Conservation (phyloP, 495 filamentous ascomycete species). For the Penicillium canescens region DNA sequence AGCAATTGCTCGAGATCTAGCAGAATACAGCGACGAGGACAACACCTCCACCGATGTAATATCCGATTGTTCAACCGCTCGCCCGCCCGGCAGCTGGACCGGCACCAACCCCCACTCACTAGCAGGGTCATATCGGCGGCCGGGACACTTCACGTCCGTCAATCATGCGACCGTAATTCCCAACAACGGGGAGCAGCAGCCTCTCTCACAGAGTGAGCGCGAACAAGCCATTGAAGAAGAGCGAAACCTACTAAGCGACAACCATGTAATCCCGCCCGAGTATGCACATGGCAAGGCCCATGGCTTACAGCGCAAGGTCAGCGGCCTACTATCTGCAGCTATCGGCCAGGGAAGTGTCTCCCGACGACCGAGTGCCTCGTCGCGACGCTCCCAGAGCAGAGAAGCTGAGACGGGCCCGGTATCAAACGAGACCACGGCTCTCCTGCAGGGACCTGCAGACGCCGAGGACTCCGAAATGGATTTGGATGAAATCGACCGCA, state of each 20-base stretch:
- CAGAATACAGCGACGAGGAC: slow-evolving; percentile 55
- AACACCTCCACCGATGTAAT: slow-evolving; percentile 41
- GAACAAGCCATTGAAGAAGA: slow-evolving; percentile 69
- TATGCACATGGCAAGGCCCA: slow-evolving; percentile 39
- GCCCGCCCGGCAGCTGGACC: slow-evolving; percentile 36
- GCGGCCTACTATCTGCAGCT: slow-evolving; percentile 25
- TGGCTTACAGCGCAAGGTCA: slow-evolving; percentile 29
- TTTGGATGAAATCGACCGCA: slow-evolving; percentile 47
- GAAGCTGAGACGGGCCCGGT: slow-evolving; percentile 9
- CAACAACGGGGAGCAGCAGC: slow-evolving; percentile 44
- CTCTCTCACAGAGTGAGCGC: slow-evolving; percentile 60
- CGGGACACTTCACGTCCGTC: slow-evolving; percentile 63
- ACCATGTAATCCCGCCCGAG: slow-evolving; percentile 69
- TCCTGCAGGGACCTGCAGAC: slow-evolving; percentile 38
- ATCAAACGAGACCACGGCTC: slow-evolving; percentile 50
- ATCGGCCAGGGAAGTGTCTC: slow-evolving; percentile 10
- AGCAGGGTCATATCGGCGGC: slow-evolving; percentile 70
- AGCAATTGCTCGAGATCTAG: slow-evolving; percentile 69
- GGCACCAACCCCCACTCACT: slow-evolving; percentile 50
- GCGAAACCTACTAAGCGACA: slow-evolving; percentile 73
- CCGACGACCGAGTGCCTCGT: slow-evolving; percentile 12
- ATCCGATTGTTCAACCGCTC: slow-evolving; percentile 50
- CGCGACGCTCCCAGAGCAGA: slow-evolving; percentile 15
- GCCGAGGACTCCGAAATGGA: slow-evolving; percentile 29
- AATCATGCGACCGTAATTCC: slow-evolving; percentile 50